Conservation (phyloP, 139 green algal species). For the Cymbomonas tetramitiformis region DNA sequence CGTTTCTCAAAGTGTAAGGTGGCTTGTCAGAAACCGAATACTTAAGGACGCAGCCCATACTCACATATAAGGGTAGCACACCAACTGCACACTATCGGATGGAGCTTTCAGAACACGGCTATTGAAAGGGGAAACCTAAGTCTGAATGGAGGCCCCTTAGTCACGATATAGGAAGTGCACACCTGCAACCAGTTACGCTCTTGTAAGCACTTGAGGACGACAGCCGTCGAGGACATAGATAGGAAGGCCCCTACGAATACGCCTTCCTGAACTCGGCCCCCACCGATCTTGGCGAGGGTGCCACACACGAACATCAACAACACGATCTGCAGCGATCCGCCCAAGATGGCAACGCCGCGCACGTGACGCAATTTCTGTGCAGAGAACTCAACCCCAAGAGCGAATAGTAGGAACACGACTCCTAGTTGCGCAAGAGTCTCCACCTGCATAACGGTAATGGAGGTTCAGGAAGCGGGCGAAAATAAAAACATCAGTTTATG, state of each 20-base stretch:
- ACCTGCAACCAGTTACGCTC: no score
- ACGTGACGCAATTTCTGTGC: constrained; percentile 62
- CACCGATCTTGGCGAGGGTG: constrained; percentile 5
- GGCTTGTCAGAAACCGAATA: no score
- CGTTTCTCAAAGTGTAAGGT: no score
- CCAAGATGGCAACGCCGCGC: constrained; percentile 61
- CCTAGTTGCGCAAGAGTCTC: constrained; percentile 87
- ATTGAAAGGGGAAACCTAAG: no score
- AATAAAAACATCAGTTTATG: no score
- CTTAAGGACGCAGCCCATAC: no score
- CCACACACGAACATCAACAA: constrained; percentile 34
- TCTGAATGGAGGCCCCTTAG: no score
- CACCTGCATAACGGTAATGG: constrained; percentile 25
- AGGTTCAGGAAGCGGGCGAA: no score
- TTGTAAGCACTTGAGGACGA: constrained; percentile 82
- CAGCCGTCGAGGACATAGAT: constrained; percentile 58
- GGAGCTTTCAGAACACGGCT: no score
- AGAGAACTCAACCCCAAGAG: constrained; percentile 80
- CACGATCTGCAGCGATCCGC: constrained; percentile 40
- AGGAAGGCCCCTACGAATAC: constrained; percentile 82
- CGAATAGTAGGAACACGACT: constrained; percentile 87
- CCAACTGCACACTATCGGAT: no score
- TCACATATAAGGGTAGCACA: no score
- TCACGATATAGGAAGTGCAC: no score
- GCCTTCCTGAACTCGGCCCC: constrained; percentile 36